Evolutionary conservation across 306 rosid species (phyloP), one percentile per base, ranked within the genome.

Genomic region (Gynostemma pentaphyllum): DNA sequence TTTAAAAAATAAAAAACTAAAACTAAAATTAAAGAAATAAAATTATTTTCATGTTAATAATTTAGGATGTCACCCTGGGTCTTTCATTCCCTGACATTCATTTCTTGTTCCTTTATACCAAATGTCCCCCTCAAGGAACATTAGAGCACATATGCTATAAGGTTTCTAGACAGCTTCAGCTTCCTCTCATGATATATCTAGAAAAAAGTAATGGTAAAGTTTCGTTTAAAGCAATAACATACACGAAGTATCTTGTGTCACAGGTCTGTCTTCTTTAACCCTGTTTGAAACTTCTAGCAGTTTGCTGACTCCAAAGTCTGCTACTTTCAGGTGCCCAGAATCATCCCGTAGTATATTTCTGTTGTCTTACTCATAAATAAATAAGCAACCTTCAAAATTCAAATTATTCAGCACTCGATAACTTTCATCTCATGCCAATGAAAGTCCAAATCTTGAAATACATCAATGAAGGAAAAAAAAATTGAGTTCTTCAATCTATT

Each of bases 281-380:
- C 49, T 23, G 7, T 40, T 40, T 22, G 66, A 60, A 39, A 39
- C 89, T 56, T 95, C 82, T 66, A 88, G 78, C 87, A 86, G 73
- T 76, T 88, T 92, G 92, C 98, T 92, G 46, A 86, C 88, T 50
- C 98, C 98, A 72, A 92, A 86, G 81, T 92, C 98, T 26, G 98
- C 96, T 77, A 92, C 98, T 84, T 92, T 92, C 68, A 92, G 80
- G 83, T 79, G 89, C 41, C 90, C 87, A 14, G 96, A 79, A 84
- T 92, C 95, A 81, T 92, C 98, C 81, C 98, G 86, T 82, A 92
- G 77, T 70, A 92, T 82, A 74, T 92, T 92, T 79, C 98, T 92
- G 98, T 84, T 67, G 77, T 82, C 74, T 76, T 75, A 59, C 65
- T 59, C 65, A 59, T 59, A 82, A 78, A 74, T 73, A 71, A 39